These are phyloP conservation scores for Viola pubescens DNA, from an alignment of 441 rosid species.

Conservation along the genomic window DNA sequence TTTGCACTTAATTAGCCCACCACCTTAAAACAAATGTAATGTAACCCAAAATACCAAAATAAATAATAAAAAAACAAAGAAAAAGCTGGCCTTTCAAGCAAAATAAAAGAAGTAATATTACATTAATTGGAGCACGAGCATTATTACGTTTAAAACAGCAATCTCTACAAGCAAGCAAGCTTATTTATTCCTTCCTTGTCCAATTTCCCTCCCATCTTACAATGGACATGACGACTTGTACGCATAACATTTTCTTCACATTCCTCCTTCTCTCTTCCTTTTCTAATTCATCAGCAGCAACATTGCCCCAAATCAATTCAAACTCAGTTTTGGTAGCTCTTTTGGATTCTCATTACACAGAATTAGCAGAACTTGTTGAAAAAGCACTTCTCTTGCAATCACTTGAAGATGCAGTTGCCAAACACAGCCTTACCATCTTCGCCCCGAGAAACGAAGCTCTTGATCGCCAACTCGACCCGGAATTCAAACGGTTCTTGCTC, in stretches of 20 bases:
- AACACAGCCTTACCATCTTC: constrained; percentile 70
- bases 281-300: neutral
- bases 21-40: neutral
- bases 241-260: neutral
- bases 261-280: neutral
- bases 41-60: neutral
- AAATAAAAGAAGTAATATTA: neutral
- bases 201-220: neutral
- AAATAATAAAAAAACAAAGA: no score
- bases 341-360: constrained; percentile 86
- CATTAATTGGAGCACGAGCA: no score
- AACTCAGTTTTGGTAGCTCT: constrained; percentile 81
- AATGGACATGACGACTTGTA: neutral
- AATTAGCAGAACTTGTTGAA: constrained; percentile 71
- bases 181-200: neutral
- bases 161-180: neutral
- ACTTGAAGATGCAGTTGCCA: constrained; percentile 63
- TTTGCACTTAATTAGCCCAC: neutral
- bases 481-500: constrained; percentile 72
- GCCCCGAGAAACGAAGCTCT: constrained; percentile 77
- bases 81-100: constrained; percentile 8
- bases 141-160: neutral
- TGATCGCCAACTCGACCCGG: constrained; percentile 71
- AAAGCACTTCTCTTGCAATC: constrained; percentile 77
- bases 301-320: constrained; percentile 50